A percentile compares a stretch with the other conserved stretches of the same genome.
phyloP scores from a whole-genome alignment of 73 alveolate species.

The Symbiodinium natans region DNA sequence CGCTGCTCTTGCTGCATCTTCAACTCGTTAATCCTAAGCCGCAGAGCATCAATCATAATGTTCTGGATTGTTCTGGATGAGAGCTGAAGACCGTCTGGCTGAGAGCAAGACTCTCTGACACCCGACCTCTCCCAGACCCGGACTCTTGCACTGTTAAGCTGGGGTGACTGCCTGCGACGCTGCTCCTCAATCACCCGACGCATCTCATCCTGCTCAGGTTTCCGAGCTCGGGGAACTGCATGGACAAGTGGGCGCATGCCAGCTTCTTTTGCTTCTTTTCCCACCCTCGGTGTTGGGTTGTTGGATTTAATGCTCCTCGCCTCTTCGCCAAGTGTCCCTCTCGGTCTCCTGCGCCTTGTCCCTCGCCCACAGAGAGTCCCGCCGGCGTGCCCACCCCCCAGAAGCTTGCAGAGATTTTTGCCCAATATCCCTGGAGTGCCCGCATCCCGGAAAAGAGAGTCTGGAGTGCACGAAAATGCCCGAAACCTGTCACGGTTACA shows the following conservation, averaged over 20 bases:
- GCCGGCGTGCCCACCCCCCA: neutral
- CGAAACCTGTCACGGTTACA: no score
- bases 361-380: neutral
- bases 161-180: conserved; percentile 84
- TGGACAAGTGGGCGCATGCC: neutral
- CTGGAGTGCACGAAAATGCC: no score
- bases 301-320: neutral
- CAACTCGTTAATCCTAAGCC: conserved; percentile 55
- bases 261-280: neutral
- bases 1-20: conserved; percentile 84
- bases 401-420: neutral
- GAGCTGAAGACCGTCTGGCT: neutral
- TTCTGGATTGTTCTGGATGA: neutral
- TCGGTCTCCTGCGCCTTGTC: neutral
- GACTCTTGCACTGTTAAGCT: neutral
- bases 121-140: no score
- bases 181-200: conserved; percentile 75
- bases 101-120: neutral
- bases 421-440: no score
- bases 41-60: neutral
- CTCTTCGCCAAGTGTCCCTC: neutral
- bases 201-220: conserved; percentile 47
- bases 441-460: no score
- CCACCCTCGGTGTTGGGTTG: neutral
- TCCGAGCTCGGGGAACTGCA: neutral